A percentile compares a stretch with the other conserved stretches of the same genome.
Evolutionary conservation across 202 grass and related monocot species (phyloP).

Genomic region (Dendrocalamus latiflorus): DNA sequence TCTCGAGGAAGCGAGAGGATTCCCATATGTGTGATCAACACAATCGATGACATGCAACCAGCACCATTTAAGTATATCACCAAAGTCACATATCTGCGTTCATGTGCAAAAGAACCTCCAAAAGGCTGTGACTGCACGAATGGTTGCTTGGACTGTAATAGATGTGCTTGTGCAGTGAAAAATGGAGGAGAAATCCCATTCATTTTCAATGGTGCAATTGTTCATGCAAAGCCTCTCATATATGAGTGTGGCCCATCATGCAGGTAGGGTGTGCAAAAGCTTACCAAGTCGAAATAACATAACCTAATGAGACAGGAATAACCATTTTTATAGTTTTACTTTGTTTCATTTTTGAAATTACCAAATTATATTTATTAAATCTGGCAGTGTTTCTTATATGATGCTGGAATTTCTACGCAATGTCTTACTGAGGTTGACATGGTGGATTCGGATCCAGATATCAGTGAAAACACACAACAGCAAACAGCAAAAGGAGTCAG

Average conservation of each 20-base stretch:
- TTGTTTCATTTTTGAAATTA: neutral
- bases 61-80: conserved; percentile 66
- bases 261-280: conserved; percentile 46
- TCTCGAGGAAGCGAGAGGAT: conserved; percentile 68
- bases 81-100: conserved; percentile 50
- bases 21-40: conserved; percentile 75
- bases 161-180: conserved; percentile 72
- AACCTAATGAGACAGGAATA: neutral
- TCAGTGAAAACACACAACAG: conserved; percentile 2
- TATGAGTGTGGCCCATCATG: conserved; percentile 88
- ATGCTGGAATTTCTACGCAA: neutral
- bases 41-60: conserved; percentile 50
- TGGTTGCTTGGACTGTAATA: conserved; percentile 60
- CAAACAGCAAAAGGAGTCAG: neutral
- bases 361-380: neutral
- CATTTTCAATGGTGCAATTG: conserved; percentile 65
- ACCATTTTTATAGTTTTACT: neutral
- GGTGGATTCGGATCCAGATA: conserved; percentile 12
- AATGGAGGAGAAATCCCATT: conserved; percentile 82
- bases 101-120: conserved; percentile 53
- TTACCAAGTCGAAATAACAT: neutral
- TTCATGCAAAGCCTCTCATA: too few species aligned
- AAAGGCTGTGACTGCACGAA: conserved; percentile 60
- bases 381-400: neutral
- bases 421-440: neutral